Evolutionary conservation across 148 eudicot species (phyloP).

Genomic region (Cornus suecica): DNA sequence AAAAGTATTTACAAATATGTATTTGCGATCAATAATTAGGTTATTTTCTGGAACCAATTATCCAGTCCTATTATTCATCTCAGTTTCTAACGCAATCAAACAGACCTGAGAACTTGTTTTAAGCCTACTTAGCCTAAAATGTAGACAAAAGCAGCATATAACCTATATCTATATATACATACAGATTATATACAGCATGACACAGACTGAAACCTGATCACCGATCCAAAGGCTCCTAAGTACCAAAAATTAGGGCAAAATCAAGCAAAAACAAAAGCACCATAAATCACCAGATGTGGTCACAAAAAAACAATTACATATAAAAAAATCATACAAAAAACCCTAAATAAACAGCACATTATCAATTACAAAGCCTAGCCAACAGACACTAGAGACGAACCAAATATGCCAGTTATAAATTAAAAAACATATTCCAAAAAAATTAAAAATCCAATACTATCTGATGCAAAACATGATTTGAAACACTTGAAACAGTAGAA

Average conservation of each 20-base stretch:
- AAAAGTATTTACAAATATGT: no score
- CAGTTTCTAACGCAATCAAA: background rate
- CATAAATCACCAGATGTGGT: background rate
- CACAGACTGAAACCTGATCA: background rate
- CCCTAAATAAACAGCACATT: background rate
- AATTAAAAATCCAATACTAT: no score
- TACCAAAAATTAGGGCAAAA: conserved; percentile 7
- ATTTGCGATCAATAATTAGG: background rate
- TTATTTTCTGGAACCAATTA: background rate
- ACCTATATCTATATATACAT: no score
- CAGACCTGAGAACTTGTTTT: background rate
- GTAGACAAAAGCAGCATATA: background rate
- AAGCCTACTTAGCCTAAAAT: background rate
- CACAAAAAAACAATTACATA: background rate
- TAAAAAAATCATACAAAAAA: background rate
- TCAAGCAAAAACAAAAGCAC: background rate
- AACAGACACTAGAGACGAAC: background rate
- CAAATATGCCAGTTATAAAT: background rate
- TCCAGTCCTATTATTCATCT: background rate
- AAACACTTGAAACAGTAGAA: background rate
- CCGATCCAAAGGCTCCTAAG: background rate
- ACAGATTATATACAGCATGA: background rate
- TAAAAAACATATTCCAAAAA: no score
- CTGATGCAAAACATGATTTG: no score
- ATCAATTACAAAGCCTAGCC: background rate